phyloP scores from a whole-genome alignment of 495 filamentous ascomycete species.

The Melanomma pulvis-pyrius region DNA sequence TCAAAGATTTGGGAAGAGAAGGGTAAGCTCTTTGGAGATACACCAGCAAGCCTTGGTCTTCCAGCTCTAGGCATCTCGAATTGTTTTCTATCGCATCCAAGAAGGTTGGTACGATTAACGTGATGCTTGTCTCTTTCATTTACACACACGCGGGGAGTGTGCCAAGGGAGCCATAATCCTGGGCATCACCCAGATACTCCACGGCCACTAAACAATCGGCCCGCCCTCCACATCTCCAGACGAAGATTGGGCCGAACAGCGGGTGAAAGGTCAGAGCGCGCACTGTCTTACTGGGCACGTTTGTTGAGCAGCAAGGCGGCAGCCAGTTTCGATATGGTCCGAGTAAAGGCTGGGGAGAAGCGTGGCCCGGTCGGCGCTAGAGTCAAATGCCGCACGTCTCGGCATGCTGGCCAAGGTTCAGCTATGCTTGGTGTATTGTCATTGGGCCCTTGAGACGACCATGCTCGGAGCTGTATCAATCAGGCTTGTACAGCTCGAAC shows the following conservation, averaged over 20 bases:
- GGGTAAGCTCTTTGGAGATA: too few relatives aligned
- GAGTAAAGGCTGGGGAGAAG: too few relatives aligned
- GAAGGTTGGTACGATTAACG: background rate
- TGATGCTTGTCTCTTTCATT: background rate
- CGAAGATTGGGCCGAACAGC: background rate
- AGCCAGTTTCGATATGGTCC: too few relatives aligned
- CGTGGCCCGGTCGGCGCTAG: too few relatives aligned
- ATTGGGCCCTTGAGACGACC: too few relatives aligned
- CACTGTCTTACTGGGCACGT: background rate
- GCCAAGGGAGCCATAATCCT: background rate
- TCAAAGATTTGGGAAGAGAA: too few relatives aligned
- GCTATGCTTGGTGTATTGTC: too few relatives aligned
- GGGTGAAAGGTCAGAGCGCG: background rate
- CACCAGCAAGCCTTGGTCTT: too few relatives aligned
- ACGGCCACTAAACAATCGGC: conserved; percentile 12
- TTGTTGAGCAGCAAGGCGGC: conserved; percentile 13
- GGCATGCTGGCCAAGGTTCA: too few relatives aligned
- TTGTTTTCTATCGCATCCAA: background rate
- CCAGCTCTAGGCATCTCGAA: too few relatives aligned
- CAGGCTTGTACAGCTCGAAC: background rate
- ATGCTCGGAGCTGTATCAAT: too few relatives aligned
- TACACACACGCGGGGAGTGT: background rate
- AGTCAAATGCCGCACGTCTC: too few relatives aligned
- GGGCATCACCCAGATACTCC: conserved; percentile 16
- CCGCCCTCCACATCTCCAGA: conserved; percentile 11